Evolutionary conservation across 2,329 filamentous ascomycete genomes (phyloP), one percentile per base, ranked within the genome.

Genomic region (Scolecobasidium constrictum): DNA sequence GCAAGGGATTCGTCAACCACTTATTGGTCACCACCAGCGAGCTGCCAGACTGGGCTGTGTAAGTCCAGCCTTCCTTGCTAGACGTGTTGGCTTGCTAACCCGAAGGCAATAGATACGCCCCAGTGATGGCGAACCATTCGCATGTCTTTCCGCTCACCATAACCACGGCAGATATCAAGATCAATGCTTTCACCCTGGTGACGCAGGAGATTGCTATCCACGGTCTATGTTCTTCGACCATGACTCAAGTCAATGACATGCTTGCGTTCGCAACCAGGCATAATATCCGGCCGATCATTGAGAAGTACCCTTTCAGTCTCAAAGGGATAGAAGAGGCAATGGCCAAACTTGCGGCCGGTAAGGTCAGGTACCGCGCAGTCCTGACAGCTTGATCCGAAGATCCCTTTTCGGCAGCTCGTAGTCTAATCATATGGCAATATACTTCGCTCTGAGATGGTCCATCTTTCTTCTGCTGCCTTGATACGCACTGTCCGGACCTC

Each of bases 201-300:
- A 6, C 53, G 4, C 67, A 71, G 46, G 81, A 76, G 3, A 60
- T 77, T 13, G 62, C 75, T 17, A 75, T 83, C 41, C 69, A 72
- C 45, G n/a, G n/a, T n/a, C n/a, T n/a, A n/a, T n/a, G n/a, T n/a
- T n/a, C n/a, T n/a, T n/a, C n/a, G n/a, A n/a, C n/a, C n/a, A n/a
- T n/a, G n/a, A n/a, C n/a, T n/a, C n/a, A n/a, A n/a, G n/a, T n/a
- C n/a, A 73, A 78, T 50, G 77, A 61, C 18, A 70, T 69, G 67
- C 53, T 69, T 7, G 56, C 61, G 7, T 68, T 69, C 47, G 63
- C 62, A 1, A 61, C 60, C 3, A 53, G 53, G 17, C 59, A 67
- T 40, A 46, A 53, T 12, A 63, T 69, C 48, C 62, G 65, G 53
- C 66, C 67, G 2, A 61, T 65, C 47, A 41, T 62, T 15, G 61